Base-by-base conservation (phyloP, 2,329 filamentous ascomycete species). In the Cordyceps militaris region DNA sequence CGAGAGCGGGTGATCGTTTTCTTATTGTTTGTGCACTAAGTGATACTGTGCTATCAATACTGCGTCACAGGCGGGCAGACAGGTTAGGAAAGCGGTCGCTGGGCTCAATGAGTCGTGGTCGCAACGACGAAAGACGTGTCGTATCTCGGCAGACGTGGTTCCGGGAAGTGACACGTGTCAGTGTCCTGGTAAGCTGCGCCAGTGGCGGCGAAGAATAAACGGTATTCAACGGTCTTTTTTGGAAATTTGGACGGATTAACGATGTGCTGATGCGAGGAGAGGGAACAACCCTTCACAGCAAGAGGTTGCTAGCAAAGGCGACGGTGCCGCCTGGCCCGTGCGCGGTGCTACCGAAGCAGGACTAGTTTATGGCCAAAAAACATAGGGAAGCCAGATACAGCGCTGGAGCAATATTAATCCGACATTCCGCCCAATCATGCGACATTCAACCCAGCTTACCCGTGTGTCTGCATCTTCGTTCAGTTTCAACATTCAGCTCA, bases 371-470 rank as follows among this genome's bases (percentile, higher is more conserved):
- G 24, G 19, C 38, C 47, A 48, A n/a, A 46, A 26, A 19, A 24
- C 24, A 30, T 32, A 43, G 5, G 13, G 16, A 16, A 8, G 11
- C 11, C 11, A 40, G 3, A 38, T n/a, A n/a, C n/a, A n/a, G n/a
- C n/a, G 6, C 16, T 26, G 56, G 56, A 52, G 54, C n/a, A 58
- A 49, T 19, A 19, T 58, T 58, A 16, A 42, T 49, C 56, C 56
- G 16, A 9, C 4, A 1, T 34, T 28, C 46, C 48, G 19, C 30
- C 56, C 56, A 53, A 58, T 53, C 56, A 42, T 48, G 48, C 48
- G n/a, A 19, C 56, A 40, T 52, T 30, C 56, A 53, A 58, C 56
- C 48, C 49, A 53, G 56, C 43, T 58, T 57, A 57, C 46, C 55
- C n/a, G n/a, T n/a, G n/a, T n/a, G 8, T 42, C 32, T 24, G 21